Conservation (phyloP, 1,284 basidiomycete genomes). For the Cutaneotrichosporon arboriforme region DNA sequence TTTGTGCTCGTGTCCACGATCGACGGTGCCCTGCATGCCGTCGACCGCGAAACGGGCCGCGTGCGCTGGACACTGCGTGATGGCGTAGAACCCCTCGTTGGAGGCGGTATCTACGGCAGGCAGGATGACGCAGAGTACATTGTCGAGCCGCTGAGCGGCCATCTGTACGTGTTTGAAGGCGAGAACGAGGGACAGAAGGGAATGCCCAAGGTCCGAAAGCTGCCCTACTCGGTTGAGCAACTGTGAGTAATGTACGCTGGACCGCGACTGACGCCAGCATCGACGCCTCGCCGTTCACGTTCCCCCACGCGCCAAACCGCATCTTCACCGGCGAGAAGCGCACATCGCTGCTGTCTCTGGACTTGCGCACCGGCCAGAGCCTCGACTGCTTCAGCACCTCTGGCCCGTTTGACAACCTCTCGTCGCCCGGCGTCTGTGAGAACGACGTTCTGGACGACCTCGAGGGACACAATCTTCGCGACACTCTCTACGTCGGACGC, state of each 20-base stretch:
- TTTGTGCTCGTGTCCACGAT: conserved; percentile 46
- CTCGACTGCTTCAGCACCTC: conserved; percentile 40
- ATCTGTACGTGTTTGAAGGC: conserved; percentile 41
- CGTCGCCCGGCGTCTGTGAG: conserved; percentile 28
- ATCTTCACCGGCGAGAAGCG: conserved; percentile 46
- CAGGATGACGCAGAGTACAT: conserved; percentile 35
- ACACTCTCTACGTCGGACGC: conserved; percentile 40
- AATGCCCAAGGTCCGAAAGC: conserved; percentile 38
- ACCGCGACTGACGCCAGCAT: conserved; percentile 29
- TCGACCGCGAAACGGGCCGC: conserved; percentile 41
- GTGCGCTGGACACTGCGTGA: conserved; percentile 39
- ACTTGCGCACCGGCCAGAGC: conserved; percentile 43
- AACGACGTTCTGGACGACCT: conserved; percentile 39
- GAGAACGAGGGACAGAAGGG: conserved; percentile 24
- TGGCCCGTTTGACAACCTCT: conserved; percentile 22
- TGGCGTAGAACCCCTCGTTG: conserved; percentile 42
- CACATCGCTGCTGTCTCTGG: conserved; percentile 44
- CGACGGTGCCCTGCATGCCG: conserved; percentile 46
- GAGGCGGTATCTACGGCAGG: conserved; percentile 33
- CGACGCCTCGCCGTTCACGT: conserved; percentile 45
- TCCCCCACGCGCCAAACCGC: conserved; percentile 42
- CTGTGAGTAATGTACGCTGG: conserved; percentile 37
- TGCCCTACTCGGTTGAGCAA: conserved; percentile 46
- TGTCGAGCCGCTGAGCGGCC: conserved; percentile 46
- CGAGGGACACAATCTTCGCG: conserved; percentile 29